Percentiles rank a stretch among this genome's conserved stretches.
Evolutionary conservation across 176 grass and related monocot genomes (phyloP).

Genomic region (Musa schizocarpa): DNA sequence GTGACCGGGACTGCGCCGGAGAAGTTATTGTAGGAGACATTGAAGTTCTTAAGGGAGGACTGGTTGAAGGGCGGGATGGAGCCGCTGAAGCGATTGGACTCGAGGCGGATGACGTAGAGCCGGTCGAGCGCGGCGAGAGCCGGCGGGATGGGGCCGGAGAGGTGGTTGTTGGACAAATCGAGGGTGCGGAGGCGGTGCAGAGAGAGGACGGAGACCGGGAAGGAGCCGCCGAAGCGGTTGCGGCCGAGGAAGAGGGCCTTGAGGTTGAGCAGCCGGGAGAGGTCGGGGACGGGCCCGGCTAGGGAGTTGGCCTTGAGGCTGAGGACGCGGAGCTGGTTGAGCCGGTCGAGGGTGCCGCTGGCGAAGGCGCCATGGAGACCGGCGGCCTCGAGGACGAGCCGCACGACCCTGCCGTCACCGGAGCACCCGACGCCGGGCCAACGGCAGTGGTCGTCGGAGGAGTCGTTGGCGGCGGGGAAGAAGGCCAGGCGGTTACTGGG

Average conservation of each 20-base stretch:
- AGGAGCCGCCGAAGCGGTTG: constrained; percentile 72
- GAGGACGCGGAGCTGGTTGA: constrained; percentile 62
- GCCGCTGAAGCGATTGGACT: constrained; percentile 68
- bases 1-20: constrained; percentile 75
- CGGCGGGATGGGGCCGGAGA: constrained; percentile 49
- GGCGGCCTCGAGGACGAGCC: constrained; percentile 53
- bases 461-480: neutral
- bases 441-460: constrained; percentile 25
- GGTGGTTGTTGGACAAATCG: constrained; percentile 60
- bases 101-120: constrained; percentile 46
- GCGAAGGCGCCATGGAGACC: constrained; percentile 61
- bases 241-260: constrained; percentile 67
- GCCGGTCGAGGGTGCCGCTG: constrained; percentile 28
- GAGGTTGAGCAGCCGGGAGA: constrained; percentile 70
- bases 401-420: constrained; percentile 27
- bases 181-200: constrained; percentile 71
- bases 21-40: constrained; percentile 81
- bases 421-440: constrained; percentile 42
- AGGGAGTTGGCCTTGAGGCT: constrained; percentile 85
- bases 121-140: constrained; percentile 47
- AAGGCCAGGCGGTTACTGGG: constrained; percentile 31
- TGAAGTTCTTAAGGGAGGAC: constrained; percentile 48
- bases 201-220: constrained; percentile 48
- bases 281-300: constrained; percentile 54
- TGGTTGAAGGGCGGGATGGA: constrained; percentile 76